Evolutionary conservation across 2,329 filamentous ascomycete species (phyloP), one percentile per base, ranked within the genome.

Genomic region (Dryadomyces quercivorus): DNA sequence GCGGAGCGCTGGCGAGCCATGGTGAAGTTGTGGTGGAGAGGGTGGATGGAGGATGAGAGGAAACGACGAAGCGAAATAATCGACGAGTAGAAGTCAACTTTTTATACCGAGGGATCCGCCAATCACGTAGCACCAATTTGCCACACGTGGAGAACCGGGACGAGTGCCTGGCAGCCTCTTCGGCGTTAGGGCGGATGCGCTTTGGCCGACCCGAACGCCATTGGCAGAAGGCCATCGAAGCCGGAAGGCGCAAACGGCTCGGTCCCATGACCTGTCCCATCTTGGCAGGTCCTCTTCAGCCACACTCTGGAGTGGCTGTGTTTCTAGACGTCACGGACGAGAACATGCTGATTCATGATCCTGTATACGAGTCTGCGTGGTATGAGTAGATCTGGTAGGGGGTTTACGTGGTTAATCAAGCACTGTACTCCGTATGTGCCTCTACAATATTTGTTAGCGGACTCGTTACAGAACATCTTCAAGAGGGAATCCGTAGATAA

Each of bases 1-100:
- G 78, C 75, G 71, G 85, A 81, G 69, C 84, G 80, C 77, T 87
- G 82, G 73, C 87, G 87, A 85, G 87, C 73, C 87, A 92, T 92
- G 57, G 36, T 50, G 36, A n/a, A 15, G 20, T 15, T 5, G 22
- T 22, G 22, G 6, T 21, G 44, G 36, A 40, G 10, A n/a, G n/a
- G n/a, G n/a, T n/a, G n/a, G 36, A 12, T 13, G 36, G 3, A 3
- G 5, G 20, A 34, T 40, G 48, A 47, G 16, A 44, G n/a, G 12
- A 51, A 44, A 43, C 26, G 36, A 6, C 20, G 10, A 7, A 43
- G 18, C 34, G 42, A 18, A 12, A 49, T 34, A 50, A 55, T 52
- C n/a, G n/a, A n/a, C n/a, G n/a, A n/a, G n/a, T 9, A 15, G 44
- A 38, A 26, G 26, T 21, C 26, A 5, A 31, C 26, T 31, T 42